Evolutionary conservation across 176 grass and related monocot species (phyloP).

Genomic region (Triticum dicoccoides): DNA sequence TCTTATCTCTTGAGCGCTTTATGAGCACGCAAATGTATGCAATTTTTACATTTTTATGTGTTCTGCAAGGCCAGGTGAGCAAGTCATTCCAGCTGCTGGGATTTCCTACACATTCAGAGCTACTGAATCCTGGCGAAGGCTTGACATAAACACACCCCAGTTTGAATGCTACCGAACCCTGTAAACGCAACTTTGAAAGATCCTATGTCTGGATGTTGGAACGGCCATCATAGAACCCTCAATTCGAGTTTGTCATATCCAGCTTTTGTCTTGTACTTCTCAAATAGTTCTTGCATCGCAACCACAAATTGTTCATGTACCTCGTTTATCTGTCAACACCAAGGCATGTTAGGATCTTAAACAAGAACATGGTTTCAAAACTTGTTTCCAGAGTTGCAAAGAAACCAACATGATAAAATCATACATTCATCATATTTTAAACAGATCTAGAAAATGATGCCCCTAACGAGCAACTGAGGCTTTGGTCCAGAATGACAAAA

Average conservation of each 20-base stretch:
- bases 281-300: constrained; percentile 64
- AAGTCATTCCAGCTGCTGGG: not conserved
- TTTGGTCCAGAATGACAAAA: not conserved
- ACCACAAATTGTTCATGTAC: constrained; percentile 58
- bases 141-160: not conserved
- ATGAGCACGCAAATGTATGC: not conserved
- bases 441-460: not conserved
- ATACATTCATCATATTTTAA: not conserved
- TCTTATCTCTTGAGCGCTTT: not conserved
- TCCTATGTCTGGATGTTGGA: not conserved
- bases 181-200: not conserved
- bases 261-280: constrained; percentile 69
- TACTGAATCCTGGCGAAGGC: not conserved
- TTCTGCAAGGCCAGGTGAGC: not conserved
- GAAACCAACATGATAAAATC: not conserved
- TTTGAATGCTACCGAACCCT: not conserved
- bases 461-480: not conserved
- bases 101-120: not conserved
- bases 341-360: constrained; percentile 7
- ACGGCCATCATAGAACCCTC: constrained; percentile 57
- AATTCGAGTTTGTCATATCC: constrained; percentile 64
- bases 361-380: not conserved
- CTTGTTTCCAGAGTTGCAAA: not conserved
- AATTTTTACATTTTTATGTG: not conserved
- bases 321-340: constrained; percentile 59